Percentiles rank a stretch among this genome's conserved stretches.
These are phyloP conservation scores for Trichoderma oligosporum DNA, from an alignment of 2,329 filamentous ascomycete species.

Conservation along the genomic window DNA sequence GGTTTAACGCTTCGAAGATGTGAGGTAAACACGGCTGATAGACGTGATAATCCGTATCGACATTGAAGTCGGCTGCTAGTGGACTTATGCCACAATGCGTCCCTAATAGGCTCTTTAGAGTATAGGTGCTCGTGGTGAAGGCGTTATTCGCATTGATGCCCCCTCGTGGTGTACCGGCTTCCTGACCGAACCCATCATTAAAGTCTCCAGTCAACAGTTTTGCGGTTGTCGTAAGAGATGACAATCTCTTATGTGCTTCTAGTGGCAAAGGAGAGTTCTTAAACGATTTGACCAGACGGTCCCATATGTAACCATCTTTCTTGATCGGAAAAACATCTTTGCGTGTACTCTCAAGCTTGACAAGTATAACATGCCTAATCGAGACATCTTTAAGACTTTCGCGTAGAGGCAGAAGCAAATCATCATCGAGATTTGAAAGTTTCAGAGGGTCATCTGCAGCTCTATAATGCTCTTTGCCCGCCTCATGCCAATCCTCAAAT, in stretches of 20 bases:
- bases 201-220: conserved; percentile 26
- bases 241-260: conserved; percentile 21
- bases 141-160: conserved; percentile 40
- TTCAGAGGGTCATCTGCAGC: conserved; percentile 38
- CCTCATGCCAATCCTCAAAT: conserved; percentile 31
- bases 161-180: conserved; percentile 27
- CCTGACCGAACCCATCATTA: conserved; percentile 24
- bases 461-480: conserved; percentile 31
- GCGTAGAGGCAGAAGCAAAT: conserved; percentile 29
- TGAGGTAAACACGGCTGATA: conserved; percentile 46
- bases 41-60: conserved; percentile 40
- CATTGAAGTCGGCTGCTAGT: conserved; percentile 40
- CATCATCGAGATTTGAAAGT: conserved; percentile 38
- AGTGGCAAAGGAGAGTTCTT: not conserved
- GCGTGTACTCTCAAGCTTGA: conserved; percentile 44
- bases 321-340: conserved; percentile 44
- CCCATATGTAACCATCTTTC: conserved; percentile 35
- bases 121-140: conserved; percentile 41
- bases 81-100: conserved; percentile 41
- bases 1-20: conserved; percentile 33
- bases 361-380: conserved; percentile 40
- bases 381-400: conserved; percentile 28
- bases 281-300: not conserved
- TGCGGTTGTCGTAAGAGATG: conserved; percentile 26
- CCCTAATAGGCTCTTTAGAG: conserved; percentile 40